Evolutionary conservation across 805 yeast species (phyloP).

Genomic region (Wickerhamiella musiphila): DNA sequence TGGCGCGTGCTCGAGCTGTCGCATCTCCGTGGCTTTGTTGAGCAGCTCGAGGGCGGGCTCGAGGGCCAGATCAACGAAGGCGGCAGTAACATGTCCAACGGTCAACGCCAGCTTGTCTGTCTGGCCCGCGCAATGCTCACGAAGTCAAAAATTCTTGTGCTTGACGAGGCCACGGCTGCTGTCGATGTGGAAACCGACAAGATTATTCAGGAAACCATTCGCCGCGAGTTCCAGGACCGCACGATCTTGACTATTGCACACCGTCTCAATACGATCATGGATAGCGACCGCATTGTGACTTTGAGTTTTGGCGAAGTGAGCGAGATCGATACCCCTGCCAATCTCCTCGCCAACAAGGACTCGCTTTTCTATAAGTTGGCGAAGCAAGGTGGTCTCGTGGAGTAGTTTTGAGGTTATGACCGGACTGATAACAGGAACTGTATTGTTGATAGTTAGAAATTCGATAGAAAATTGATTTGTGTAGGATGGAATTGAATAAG

Average conservation of each 20-base stretch:
- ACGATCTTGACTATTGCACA: constrained; percentile 85
- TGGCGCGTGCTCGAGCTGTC: constrained; percentile 69
- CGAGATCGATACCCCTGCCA: constrained; percentile 62
- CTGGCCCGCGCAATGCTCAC: constrained; percentile 70
- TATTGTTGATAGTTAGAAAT: too few relatives aligned
- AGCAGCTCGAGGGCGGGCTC: constrained; percentile 35
- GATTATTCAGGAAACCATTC: constrained; percentile 62
- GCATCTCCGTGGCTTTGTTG: constrained; percentile 53
- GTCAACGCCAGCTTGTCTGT: constrained; percentile 75
- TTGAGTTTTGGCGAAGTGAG: constrained; percentile 54
- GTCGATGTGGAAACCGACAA: constrained; percentile 78
- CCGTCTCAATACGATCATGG: constrained; percentile 72
- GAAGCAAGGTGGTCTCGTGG: constrained; percentile 58
- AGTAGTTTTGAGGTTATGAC: too few relatives aligned
- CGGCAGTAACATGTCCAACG: constrained; percentile 74
- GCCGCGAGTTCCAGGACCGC: constrained; percentile 50
- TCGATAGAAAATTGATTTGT: too few relatives aligned
- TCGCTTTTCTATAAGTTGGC: constrained; percentile 69
- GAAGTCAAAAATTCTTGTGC: constrained; percentile 53
- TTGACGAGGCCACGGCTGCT: constrained; percentile 85
- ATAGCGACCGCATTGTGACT: constrained; percentile 63
- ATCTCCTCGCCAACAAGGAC: constrained; percentile 43
- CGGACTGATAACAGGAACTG: too few relatives aligned
- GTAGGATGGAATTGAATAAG: too few relatives aligned
- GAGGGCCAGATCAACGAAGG: constrained; percentile 49